These are phyloP conservation scores for Diaporthe batatas DNA, from an alignment of 2,329 filamentous ascomycete species.

Conservation along the genomic window DNA sequence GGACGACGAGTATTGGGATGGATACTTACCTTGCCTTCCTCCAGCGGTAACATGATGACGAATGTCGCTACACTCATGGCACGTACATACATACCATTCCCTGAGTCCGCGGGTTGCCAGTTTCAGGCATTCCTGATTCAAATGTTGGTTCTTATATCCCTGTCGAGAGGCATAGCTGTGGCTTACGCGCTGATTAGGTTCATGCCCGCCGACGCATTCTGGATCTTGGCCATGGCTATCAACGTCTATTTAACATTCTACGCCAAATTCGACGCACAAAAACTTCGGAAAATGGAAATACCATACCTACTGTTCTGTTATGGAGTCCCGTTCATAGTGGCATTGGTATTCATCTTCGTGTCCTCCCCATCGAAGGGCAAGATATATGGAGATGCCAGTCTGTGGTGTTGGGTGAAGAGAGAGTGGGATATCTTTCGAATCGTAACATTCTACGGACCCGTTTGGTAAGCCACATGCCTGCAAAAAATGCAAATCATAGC, in stretches of 20 bases:
- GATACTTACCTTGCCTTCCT: constrained; percentile 16
- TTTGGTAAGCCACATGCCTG: constrained; percentile 66
- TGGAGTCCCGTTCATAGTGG: constrained; percentile 78
- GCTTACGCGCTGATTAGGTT: constrained; percentile 68
- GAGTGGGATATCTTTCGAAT: constrained; percentile 81
- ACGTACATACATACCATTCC: constrained; percentile 66
- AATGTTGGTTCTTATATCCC: constrained; percentile 68
- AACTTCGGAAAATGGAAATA: constrained; percentile 76
- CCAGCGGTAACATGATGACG: constrained; percentile 77
- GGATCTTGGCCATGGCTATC: constrained; percentile 85
- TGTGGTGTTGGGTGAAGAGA: constrained; percentile 84
- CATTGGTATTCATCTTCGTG: constrained; percentile 77
- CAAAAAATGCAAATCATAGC: background rate
- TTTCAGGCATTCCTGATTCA: constrained; percentile 86
- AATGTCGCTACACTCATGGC: constrained; percentile 84
- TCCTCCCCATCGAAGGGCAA: constrained; percentile 62
- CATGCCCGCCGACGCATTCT: constrained; percentile 80
- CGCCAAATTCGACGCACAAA: constrained; percentile 74
- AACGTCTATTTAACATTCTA: constrained; percentile 90
- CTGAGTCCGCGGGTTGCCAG: constrained; percentile 70
- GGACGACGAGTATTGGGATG: background rate
- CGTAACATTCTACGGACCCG: constrained; percentile 79
- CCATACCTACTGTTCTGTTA: constrained; percentile 80
- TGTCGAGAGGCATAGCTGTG: background rate
- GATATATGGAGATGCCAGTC: constrained; percentile 79